A percentile compares a stretch with the other conserved stretches of the same genome.
These are phyloP conservation scores for Penicillium capsulatum DNA, from an alignment of 2,329 filamentous ascomycete species.

Conservation along the genomic window DNA sequence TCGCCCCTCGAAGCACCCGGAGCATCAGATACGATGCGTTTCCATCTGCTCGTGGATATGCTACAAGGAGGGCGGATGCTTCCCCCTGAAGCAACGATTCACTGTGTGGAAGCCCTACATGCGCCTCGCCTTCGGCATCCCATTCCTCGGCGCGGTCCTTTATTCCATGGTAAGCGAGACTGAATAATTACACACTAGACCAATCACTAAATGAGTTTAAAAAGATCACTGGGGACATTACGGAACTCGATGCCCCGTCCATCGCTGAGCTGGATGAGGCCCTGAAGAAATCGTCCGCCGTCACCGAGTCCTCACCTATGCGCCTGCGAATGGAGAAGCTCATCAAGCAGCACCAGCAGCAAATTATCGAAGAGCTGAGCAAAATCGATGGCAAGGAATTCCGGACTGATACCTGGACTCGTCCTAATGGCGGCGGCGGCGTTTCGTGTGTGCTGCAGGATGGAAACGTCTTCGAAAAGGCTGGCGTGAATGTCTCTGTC, in stretches of 20 bases:
- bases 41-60: conserved; percentile 25
- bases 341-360: conserved; percentile 86
- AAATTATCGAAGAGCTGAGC: conserved; percentile 79
- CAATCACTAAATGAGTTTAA: background rate
- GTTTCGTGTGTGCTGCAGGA: conserved; percentile 94
- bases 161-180: conserved; percentile 48
- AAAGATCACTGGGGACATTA: conserved; percentile 38
- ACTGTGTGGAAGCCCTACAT: conserved; percentile 46
- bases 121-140: conserved; percentile 47
- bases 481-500: conserved; percentile 88
- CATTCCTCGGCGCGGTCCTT: conserved; percentile 47
- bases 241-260: conserved; percentile 48
- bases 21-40: conserved; percentile 15
- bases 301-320: conserved; percentile 82
- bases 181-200: background rate
- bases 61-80: conserved; percentile 21
- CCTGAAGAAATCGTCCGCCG: conserved; percentile 70
- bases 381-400: conserved; percentile 80
- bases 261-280: conserved; percentile 83
- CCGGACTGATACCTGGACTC: conserved; percentile 77
- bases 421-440: conserved; percentile 84
- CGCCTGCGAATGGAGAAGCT: conserved; percentile 95
- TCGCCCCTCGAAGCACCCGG: conserved; percentile 23
- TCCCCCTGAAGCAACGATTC: conserved; percentile 25
- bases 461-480: conserved; percentile 96